phyloP scores from a whole-genome alignment of 768 basidiomycete genomes.

The Suillus hirtellus region DNA sequence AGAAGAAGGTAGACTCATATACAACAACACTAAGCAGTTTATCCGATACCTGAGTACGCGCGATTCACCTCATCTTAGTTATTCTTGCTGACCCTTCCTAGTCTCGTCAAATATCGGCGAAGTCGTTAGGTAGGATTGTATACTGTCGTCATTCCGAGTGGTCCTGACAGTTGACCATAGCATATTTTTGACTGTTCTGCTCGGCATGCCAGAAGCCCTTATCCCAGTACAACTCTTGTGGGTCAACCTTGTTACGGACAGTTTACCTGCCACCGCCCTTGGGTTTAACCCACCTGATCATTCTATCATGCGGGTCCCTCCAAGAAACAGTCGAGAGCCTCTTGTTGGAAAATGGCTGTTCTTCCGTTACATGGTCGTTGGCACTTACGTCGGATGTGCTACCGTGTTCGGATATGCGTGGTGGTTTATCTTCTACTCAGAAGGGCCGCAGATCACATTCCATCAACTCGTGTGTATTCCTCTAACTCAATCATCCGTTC shows the following conservation, averaged over 20 bases:
- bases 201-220: conserved; percentile 99
- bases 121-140: conserved; percentile 68
- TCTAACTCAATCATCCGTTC: conserved; percentile 1
- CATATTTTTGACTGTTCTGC: conserved; percentile 95
- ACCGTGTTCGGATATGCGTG: conserved; percentile 98
- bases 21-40: conserved; percentile 99
- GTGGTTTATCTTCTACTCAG: conserved; percentile 95
- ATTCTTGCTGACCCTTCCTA: conserved; percentile 27
- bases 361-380: conserved; percentile 93
- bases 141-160: background rate
- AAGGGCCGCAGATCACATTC: conserved; percentile 92
- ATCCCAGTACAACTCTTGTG: conserved; percentile 98
- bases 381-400: conserved; percentile 89
- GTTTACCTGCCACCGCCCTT: conserved; percentile 93
- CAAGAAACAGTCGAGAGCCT: conserved; percentile 86
- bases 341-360: conserved; percentile 93
- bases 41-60: conserved; percentile 93
- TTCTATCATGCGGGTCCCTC: conserved; percentile 94
- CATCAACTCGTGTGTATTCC: conserved; percentile 76
- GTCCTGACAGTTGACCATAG: conserved; percentile 34
- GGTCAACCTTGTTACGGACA: conserved; percentile 98
- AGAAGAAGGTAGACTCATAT: conserved; percentile 96
- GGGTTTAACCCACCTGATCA: conserved; percentile 98
- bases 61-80: conserved; percentile 3
- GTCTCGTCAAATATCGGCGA: conserved; percentile 98